Conservation (phyloP, 2,329 filamentous ascomycete genomes). For the Penicillium vulpinum region DNA sequence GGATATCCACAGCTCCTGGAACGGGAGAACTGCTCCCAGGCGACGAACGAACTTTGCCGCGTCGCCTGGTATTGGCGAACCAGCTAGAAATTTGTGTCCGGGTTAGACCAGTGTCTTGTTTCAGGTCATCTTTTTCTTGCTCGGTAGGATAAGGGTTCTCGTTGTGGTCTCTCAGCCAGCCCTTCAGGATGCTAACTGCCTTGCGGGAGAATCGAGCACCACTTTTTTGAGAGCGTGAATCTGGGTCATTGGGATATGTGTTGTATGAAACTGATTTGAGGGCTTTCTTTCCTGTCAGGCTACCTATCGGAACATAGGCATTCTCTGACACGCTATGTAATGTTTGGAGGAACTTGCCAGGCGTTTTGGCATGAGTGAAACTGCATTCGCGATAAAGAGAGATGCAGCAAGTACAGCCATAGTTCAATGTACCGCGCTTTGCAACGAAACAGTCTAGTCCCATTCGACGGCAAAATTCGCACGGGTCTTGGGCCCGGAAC, state of each 20-base stretch:
- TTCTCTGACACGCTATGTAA: slow-evolving; percentile 48
- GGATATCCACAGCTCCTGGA: slow-evolving; percentile 72
- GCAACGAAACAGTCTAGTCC: slow-evolving; percentile 51
- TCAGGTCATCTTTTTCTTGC: slow-evolving; percentile 77
- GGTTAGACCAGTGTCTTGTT: slow-evolving; percentile 75
- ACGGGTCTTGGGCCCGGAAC: slow-evolving; percentile 47
- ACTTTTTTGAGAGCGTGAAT: slow-evolving; percentile 57
- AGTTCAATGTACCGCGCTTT: slow-evolving; percentile 45
- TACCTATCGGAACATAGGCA: slow-evolving; percentile 39
- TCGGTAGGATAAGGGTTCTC: slow-evolving; percentile 86
- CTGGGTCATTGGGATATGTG: slow-evolving; percentile 36
- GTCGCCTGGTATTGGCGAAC: slow-evolving; percentile 83
- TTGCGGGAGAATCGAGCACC: slow-evolving; percentile 77
- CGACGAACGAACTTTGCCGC: slow-evolving; percentile 69
- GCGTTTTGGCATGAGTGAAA: slow-evolving; percentile 45
- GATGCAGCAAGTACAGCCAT: slow-evolving; percentile 51
- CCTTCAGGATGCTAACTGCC: slow-evolving; percentile 76
- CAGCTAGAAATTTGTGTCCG: slow-evolving; percentile 86
- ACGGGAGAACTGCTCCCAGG: slow-evolving; percentile 70
- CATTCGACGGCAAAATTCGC: slow-evolving; percentile 49
- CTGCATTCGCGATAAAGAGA: slow-evolving; percentile 50
- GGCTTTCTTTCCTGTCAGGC: slow-evolving; percentile 42
- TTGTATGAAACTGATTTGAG: slow-evolving; percentile 45
- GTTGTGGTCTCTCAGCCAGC: slow-evolving; percentile 78
- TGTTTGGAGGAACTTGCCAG: slow-evolving; percentile 46